Conservation (phyloP, 2,329 filamentous ascomycete genomes). For the Aureobasidium lini region DNA sequence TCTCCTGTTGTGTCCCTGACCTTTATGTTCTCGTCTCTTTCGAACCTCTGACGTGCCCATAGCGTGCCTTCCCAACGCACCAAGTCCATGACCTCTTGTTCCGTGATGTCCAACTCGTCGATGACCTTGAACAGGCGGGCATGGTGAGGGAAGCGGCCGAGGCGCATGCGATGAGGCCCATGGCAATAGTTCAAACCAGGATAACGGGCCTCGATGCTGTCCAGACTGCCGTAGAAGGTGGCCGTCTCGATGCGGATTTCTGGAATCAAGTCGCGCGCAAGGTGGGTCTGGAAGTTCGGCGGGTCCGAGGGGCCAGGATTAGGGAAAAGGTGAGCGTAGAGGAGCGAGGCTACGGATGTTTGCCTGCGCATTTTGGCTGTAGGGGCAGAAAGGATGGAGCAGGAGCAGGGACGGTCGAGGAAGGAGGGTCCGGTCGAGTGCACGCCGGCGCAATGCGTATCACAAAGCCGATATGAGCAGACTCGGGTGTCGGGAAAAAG, state of each 20-base stretch:
- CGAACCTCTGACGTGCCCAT: constrained; percentile 75
- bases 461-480: neutral
- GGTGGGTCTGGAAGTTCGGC: constrained; percentile 60
- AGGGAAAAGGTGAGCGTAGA: constrained; percentile 68
- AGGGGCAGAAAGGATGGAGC: neutral
- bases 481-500: neutral
- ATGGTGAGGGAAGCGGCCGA: constrained; percentile 70
- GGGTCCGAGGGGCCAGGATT: constrained; percentile 61
- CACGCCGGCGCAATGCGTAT: neutral
- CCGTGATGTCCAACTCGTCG: constrained; percentile 60
- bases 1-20: constrained; percentile 67
- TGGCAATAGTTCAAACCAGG: constrained; percentile 73
- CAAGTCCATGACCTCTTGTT: constrained; percentile 60
- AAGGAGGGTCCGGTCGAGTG: neutral
- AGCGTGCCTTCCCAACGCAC: constrained; percentile 79
- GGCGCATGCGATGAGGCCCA: constrained; percentile 65
- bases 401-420: neutral
- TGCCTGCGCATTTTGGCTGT: constrained; percentile 57
- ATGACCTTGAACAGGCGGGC: constrained; percentile 69
- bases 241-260: constrained; percentile 74
- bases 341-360: constrained; percentile 60
- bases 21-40: constrained; percentile 62
- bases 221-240: constrained; percentile 70
- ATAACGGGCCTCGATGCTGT: constrained; percentile 73
- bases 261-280: constrained; percentile 63